Conservation (phyloP, 164 flowering plant species). For the Warburgia ugandensis region DNA sequence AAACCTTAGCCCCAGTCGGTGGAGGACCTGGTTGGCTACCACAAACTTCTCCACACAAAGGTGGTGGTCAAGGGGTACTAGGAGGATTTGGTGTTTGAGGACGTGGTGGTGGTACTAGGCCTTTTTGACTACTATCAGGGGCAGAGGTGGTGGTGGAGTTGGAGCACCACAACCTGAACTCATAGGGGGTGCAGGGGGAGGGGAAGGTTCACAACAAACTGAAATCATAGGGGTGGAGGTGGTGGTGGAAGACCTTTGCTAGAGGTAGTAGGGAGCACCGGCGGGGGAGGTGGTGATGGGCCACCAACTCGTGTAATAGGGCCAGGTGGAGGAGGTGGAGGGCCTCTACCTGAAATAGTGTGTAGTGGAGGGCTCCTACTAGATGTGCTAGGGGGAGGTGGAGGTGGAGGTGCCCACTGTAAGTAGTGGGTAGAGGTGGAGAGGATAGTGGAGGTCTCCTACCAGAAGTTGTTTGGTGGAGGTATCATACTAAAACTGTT, state of each 20-base stretch:
- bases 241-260: constrained; percentile 13
- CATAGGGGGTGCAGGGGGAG: constrained; percentile 24
- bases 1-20: constrained; percentile 40
- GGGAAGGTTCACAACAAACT: constrained; percentile 29
- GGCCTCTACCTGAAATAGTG: neutral
- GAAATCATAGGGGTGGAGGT: constrained; percentile 14
- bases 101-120: constrained; percentile 35
- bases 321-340: constrained; percentile 29
- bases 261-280: constrained; percentile 9
- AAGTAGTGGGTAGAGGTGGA: constrained; percentile 2
- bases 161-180: constrained; percentile 16
- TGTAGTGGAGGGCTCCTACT: constrained; percentile 7
- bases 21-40: constrained; percentile 36
- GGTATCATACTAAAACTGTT: neutral
- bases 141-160: constrained; percentile 33
- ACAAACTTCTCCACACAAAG: constrained; percentile 14
- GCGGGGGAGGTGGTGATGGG: constrained; percentile 33
- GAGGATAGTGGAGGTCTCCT: constrained; percentile 4
- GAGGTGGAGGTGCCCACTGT: constrained; percentile 22
- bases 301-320: constrained; percentile 9
- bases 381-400: constrained; percentile 13
- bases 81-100: constrained; percentile 46
- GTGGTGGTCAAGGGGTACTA: constrained; percentile 39
- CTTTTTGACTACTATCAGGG: constrained; percentile 14
- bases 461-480: neutral